These are phyloP conservation scores for Petunia hybrid DNA, from an alignment of 305 asterid species.

Conservation along the genomic window DNA sequence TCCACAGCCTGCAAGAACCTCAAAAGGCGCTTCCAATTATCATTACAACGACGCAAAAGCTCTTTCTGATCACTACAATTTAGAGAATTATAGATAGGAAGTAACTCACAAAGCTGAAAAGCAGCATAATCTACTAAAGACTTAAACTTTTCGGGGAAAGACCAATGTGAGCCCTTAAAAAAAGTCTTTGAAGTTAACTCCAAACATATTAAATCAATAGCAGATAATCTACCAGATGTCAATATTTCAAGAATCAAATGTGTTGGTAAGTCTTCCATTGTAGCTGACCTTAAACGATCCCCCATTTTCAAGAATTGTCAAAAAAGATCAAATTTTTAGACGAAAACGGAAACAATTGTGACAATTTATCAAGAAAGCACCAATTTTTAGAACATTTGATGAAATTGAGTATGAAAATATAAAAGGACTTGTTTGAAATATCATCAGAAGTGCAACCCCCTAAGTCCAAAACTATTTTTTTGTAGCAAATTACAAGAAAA, in stretches of 20 bases:
- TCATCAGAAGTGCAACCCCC: slow-evolving; percentile 52
- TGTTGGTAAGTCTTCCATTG: slow-evolving; percentile 72
- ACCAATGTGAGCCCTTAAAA: slow-evolving; percentile 56
- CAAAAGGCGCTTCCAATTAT: slow-evolving; percentile 73
- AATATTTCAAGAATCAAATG: slow-evolving; percentile 77
- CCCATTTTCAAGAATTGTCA: slow-evolving; percentile 48
- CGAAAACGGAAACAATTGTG: slow-evolving; percentile 53
- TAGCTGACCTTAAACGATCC: slow-evolving; percentile 55
- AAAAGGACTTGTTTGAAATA: slow-evolving; percentile 44
- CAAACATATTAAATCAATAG: slow-evolving; percentile 64
- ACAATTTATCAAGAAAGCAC: slow-evolving; percentile 50
- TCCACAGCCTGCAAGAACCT: slow-evolving; percentile 84
- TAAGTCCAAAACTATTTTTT: slow-evolving; percentile 32
- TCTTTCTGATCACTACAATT: slow-evolving; percentile 49
- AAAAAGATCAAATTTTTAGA: slow-evolving; percentile 51
- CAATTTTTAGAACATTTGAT: slow-evolving; percentile 58
- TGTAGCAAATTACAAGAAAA: neutral
- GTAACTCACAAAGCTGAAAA: slow-evolving; percentile 69
- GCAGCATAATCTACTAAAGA: slow-evolving; percentile 80
- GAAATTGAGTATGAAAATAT: slow-evolving; percentile 52
- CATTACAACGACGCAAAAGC: slow-evolving; percentile 63
- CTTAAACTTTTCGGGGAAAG: slow-evolving; percentile 61
- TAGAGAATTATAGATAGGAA: slow-evolving; percentile 59
- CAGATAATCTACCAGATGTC: slow-evolving; percentile 64
- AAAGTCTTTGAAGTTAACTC: slow-evolving; percentile 68